A percentile compares a stretch with the other conserved stretches of the same genome.
phyloP scores from a whole-genome alignment of 2,329 filamentous ascomycete species.

The Xylariaceae sp. region DNA sequence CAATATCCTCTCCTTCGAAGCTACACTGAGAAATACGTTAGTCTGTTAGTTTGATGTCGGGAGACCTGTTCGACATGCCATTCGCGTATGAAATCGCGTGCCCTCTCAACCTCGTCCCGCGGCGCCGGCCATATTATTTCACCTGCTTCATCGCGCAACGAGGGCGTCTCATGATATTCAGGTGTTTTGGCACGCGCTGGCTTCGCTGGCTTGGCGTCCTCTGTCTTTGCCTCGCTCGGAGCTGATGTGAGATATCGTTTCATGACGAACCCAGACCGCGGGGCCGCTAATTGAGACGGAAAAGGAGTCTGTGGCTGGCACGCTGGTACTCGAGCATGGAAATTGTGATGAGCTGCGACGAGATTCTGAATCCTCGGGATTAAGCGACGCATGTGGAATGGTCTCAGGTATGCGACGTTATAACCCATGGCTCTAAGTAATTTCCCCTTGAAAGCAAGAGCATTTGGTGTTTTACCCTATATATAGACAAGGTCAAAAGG shows the following conservation, averaged over 20 bases:
- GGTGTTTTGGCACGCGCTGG: constrained; percentile 21
- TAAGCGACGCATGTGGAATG: neutral
- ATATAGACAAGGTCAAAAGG: neutral
- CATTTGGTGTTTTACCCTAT: neutral
- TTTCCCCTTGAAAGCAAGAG: neutral
- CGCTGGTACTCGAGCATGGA: neutral
- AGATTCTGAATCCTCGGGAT: neutral
- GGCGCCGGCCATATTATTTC: constrained; percentile 58
- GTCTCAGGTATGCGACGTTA: neutral
- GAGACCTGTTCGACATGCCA: constrained; percentile 40
- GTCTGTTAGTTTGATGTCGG: neutral
- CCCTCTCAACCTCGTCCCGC: constrained; percentile 47
- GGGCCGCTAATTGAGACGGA: neutral
- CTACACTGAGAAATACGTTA: constrained; percentile 37
- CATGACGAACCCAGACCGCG: constrained; percentile 16
- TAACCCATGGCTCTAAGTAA: neutral
- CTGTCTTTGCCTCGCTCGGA: constrained; percentile 25
- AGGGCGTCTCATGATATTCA: constrained; percentile 42
- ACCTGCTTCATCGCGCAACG: constrained; percentile 40
- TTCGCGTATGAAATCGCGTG: constrained; percentile 51
- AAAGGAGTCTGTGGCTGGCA: neutral
- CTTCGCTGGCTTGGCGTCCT: constrained; percentile 29
- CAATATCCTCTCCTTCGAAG: constrained; percentile 46
- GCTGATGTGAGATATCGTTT: constrained; percentile 26
- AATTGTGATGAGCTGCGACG: neutral